phyloP scores from a whole-genome alignment of 176 grass and related monocot species.

The Panicum miliaceum region DNA sequence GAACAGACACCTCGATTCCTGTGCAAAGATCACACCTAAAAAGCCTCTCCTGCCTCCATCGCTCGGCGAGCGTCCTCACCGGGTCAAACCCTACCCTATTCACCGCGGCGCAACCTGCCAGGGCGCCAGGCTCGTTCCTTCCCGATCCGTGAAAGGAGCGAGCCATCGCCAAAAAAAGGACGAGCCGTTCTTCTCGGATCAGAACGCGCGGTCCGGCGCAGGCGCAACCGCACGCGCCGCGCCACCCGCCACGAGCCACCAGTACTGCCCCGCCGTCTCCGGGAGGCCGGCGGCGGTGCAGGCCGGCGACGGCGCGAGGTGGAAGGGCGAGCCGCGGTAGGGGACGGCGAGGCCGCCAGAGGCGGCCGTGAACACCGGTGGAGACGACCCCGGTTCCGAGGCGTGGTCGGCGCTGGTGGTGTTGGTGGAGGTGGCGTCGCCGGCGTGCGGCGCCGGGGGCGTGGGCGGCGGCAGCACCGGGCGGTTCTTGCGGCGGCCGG shows the following conservation, averaged over 20 bases:
- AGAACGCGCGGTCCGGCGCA: slow-evolving; percentile 5
- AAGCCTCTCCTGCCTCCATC: background rate
- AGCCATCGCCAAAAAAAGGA: background rate
- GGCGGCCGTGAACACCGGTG: background rate
- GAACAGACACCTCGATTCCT: background rate
- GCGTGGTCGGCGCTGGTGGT: background rate
- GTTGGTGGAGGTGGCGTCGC: no score
- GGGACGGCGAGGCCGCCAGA: background rate
- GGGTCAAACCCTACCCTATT: background rate
- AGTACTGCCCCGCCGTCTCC: slow-evolving; percentile 28
- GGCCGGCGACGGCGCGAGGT: background rate
- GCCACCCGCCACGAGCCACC: slow-evolving; percentile 9
- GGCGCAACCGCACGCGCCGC: background rate
- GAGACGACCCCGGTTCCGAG: background rate
- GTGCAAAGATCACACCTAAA: slow-evolving; percentile 17
- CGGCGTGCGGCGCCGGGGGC: background rate
- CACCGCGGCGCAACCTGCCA: background rate
- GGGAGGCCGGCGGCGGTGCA: background rate
- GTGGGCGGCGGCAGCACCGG: background rate
- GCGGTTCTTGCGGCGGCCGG: slow-evolving; percentile 64
- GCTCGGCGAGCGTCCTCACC: no score
- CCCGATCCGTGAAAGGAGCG: slow-evolving; percentile 12
- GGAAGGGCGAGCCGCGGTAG: background rate
- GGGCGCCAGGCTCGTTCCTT: background rate
- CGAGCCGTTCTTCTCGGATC: background rate